phyloP scores from a whole-genome alignment of 129 eudicot genomes.

The sunflower (Helianthus annuus) region HanXRQr2.0-SUNRISE NC_035442.2:136817209-136817708 shows the following conservation, averaged over 20 bases:
- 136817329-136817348: neutral
- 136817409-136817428: constrained; percentile 87
- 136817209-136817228: constrained; percentile 17
- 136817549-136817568: neutral
- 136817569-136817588: constrained; percentile 23
- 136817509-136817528: constrained; percentile 80
- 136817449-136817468: constrained; percentile 92
- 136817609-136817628: constrained; percentile 86
- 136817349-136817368: neutral
- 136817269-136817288: constrained; percentile 79
- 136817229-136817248: constrained; percentile 45
- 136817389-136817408: neutral
- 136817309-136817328: neutral
- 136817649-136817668: constrained; percentile 97
- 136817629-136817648: constrained; percentile 91
- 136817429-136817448: constrained; percentile 72
- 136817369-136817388: neutral
- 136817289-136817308: constrained; percentile 99
- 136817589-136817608: constrained; percentile 12
- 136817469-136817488: constrained; percentile 91
- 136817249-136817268: constrained; percentile 93
- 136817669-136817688: constrained; percentile 57
- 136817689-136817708: constrained; percentile 8
- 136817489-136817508: constrained; percentile 73
- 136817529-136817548: constrained; percentile 15